Evolutionary conservation across 805 yeast species (phyloP).

Genomic region (Candida maesae): DNA sequence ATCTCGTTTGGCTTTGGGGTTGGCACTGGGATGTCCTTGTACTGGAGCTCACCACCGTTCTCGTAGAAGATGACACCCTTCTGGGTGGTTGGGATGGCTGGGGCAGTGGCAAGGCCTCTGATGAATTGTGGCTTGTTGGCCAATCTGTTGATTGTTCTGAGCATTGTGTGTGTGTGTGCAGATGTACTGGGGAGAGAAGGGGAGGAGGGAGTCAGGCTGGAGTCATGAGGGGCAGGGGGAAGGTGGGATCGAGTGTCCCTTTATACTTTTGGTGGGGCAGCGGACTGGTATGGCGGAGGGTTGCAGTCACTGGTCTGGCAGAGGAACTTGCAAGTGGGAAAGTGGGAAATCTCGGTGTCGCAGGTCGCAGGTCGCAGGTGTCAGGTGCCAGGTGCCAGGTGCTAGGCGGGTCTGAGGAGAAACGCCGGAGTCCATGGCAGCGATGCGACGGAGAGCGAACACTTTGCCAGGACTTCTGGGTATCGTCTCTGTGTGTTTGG

Average conservation of each 20-base stretch:
- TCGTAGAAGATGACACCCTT: constrained; percentile 52
- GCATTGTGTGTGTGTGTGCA: no score
- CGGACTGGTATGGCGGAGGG: not conserved
- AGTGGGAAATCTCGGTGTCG: no score
- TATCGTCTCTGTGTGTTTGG: no score
- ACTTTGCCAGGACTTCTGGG: no score
- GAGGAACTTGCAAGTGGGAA: no score
- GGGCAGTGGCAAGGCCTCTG: constrained; percentile 29
- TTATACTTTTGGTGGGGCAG: not conserved
- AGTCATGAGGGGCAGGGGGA: not conserved
- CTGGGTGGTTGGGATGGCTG: constrained; percentile 43
- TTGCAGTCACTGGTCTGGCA: no score
- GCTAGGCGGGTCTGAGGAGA: no score
- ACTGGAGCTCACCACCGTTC: constrained; percentile 45
- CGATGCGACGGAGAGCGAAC: not conserved
- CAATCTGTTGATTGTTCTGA: constrained; percentile 21
- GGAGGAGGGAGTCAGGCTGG: not conserved
- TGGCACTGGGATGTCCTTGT: constrained; percentile 56
- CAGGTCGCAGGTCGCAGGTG: no score
- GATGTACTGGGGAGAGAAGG: no score
- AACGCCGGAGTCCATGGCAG: not conserved
- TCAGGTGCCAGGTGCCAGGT: no score
- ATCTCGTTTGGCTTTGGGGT: constrained; percentile 60
- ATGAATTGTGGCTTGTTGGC: constrained; percentile 20
- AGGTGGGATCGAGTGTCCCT: not conserved